Evolutionary conservation across 306 rosid genomes (phyloP).

Genomic region (Psophocarpus tetragonolobus): DNA sequence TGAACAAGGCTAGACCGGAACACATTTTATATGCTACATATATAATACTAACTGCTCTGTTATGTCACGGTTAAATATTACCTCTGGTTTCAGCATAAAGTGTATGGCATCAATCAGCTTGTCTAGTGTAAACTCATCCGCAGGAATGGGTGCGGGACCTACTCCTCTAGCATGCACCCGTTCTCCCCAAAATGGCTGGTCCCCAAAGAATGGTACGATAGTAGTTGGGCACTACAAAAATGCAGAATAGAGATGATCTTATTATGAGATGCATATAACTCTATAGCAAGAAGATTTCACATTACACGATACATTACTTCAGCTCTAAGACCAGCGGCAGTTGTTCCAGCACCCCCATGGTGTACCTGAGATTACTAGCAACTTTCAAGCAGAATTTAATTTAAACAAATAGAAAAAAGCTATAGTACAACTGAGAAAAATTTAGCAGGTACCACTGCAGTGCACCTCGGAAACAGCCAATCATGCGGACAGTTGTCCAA

Average conservation of each 20-base stretch:
- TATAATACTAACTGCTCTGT: slow-evolving; percentile 1
- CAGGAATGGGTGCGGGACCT: slow-evolving; percentile 89
- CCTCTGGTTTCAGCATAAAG: slow-evolving; percentile 85
- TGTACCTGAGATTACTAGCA: slow-evolving; percentile 66
- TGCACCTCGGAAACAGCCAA: slow-evolving; percentile 88
- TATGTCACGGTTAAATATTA: slow-evolving; percentile 38
- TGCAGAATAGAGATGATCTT: slow-evolving; percentile 14
- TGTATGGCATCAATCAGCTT: slow-evolving; percentile 74
- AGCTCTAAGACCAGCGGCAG: slow-evolving; percentile 97
- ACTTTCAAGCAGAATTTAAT: slow-evolving; percentile 32
- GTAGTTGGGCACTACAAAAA: slow-evolving; percentile 86
- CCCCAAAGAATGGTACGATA: slow-evolving; percentile 90
- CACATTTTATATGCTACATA: slow-evolving; percentile 10
- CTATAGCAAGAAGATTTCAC: neutral
- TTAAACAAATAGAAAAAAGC: neutral
- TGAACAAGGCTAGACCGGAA: slow-evolving; percentile 11
- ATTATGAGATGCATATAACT: slow-evolving; percentile 8
- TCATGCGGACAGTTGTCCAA: slow-evolving; percentile 96
- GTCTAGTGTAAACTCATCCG: slow-evolving; percentile 61
- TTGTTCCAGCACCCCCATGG: slow-evolving; percentile 98
- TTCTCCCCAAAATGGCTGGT: slow-evolving; percentile 96
- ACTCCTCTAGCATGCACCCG: slow-evolving; percentile 84
- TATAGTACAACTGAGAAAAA: slow-evolving; percentile 12
- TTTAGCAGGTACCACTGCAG: slow-evolving; percentile 69
- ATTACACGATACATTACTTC: slow-evolving; percentile 52